A percentile compares a stretch with the other conserved stretches of the same genome.
These are phyloP conservation scores for Spongospora subterranea DNA, from an alignment of 208 protist species.

Conservation along the genomic window DNA sequence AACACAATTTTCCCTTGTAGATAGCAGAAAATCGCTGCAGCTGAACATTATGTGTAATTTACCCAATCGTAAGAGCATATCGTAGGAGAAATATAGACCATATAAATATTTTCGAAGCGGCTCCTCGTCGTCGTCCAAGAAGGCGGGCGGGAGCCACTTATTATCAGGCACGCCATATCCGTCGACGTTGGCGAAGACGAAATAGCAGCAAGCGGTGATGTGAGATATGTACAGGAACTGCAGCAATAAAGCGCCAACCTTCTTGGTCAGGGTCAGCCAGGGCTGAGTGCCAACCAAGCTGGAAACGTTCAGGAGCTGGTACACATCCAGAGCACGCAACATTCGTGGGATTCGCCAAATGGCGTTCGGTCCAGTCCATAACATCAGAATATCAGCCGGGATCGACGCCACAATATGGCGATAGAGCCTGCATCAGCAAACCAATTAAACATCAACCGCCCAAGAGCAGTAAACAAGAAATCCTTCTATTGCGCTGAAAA, in stretches of 20 bases:
- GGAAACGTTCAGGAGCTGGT: background rate
- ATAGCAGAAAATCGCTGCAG: too few species aligned
- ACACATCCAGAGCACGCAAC: background rate
- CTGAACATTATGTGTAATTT: too few species aligned
- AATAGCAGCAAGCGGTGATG: background rate
- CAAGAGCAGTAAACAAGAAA: background rate
- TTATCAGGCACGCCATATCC: background rate
- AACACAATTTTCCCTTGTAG: too few species aligned
- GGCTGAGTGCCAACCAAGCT: background rate
- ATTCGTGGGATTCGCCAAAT: background rate
- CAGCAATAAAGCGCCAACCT: background rate
- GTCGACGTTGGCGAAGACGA: background rate
- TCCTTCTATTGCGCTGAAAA: too few species aligned
- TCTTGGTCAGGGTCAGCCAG: background rate
- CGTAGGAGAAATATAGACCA: background rate
- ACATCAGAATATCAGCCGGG: background rate
- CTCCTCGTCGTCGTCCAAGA: background rate
- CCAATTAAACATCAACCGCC: background rate
- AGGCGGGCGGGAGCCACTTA: background rate
- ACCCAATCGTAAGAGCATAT: background rate
- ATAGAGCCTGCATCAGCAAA: background rate
- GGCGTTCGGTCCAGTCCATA: background rate
- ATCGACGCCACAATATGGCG: background rate
- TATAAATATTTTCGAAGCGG: background rate
- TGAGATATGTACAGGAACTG: background rate